Percentiles rank a stretch among this genome's conserved stretches.
These are phyloP conservation scores for Pseudoneurospora amorphoporcata DNA, from an alignment of 495 filamentous ascomycete species.

Conservation along the genomic window DNA sequence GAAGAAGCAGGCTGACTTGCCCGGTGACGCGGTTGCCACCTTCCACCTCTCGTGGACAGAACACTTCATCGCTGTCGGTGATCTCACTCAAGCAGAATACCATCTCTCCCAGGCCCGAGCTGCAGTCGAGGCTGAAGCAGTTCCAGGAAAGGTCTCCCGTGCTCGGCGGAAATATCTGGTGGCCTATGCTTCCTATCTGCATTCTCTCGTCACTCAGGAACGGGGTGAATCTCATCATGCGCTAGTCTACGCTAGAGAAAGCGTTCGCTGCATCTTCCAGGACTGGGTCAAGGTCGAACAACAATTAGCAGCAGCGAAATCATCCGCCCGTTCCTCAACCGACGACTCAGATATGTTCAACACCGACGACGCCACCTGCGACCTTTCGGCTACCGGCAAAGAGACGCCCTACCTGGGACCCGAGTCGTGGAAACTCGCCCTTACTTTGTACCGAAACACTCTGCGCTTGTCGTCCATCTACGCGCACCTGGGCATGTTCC, in stretches of 20 bases:
- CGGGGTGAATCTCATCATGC: conserved; percentile 54
- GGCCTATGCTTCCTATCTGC: conserved; percentile 45
- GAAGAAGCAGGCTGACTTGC: conserved; percentile 3
- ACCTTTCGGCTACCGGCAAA: not conserved
- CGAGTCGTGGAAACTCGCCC: conserved; percentile 71
- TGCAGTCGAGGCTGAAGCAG: conserved; percentile 14
- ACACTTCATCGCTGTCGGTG: conserved; percentile 59
- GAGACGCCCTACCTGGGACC: conserved; percentile 36
- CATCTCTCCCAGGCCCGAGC: conserved; percentile 28
- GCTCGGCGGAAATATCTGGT: conserved; percentile 31
- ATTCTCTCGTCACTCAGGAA: conserved; percentile 53
- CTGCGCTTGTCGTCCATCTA: conserved; percentile 65
- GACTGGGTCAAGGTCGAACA: conserved; percentile 61
- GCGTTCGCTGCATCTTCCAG: conserved; percentile 54
- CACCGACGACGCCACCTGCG: conserved; percentile 7
- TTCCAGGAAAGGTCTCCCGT: conserved; percentile 11
- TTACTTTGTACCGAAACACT: conserved; percentile 57
- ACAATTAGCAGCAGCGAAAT: conserved; percentile 14
- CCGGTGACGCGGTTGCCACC: conserved; percentile 30
- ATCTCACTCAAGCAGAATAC: conserved; percentile 46
- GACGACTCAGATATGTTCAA: conserved; percentile 16
- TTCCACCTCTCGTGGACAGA: conserved; percentile 67
- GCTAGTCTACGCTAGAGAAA: conserved; percentile 53
- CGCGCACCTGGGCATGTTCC: conserved; percentile 72
- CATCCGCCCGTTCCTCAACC: conserved; percentile 22